These are phyloP conservation scores for Avena insularis DNA, from an alignment of 176 grass and related monocot genomes.

Conservation along the genomic window DNA sequence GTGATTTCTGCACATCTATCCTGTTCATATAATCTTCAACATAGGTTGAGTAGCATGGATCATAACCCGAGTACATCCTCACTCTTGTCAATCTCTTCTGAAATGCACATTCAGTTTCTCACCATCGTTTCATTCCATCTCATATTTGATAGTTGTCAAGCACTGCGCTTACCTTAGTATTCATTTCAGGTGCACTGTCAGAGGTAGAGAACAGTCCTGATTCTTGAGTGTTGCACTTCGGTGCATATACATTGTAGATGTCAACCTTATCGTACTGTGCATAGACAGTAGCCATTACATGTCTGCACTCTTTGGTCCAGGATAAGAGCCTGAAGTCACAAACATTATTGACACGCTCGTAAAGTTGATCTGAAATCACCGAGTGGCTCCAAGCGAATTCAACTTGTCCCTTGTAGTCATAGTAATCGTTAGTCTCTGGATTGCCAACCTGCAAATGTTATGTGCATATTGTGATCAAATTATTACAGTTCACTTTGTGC, in stretches of 20 bases:
- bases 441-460: slow-evolving; percentile 71
- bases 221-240: slow-evolving; percentile 72
- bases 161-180: slow-evolving; percentile 30
- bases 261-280: slow-evolving; percentile 63
- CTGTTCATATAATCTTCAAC: slow-evolving; percentile 79
- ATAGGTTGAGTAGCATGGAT: slow-evolving; percentile 74
- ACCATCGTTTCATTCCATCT: background rate
- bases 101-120: slow-evolving; percentile 30
- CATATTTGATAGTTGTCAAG: slow-evolving; percentile 10
- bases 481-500: background rate
- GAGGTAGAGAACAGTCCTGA: slow-evolving; percentile 32
- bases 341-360: slow-evolving; percentile 53
- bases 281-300: slow-evolving; percentile 59
- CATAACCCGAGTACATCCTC: slow-evolving; percentile 71
- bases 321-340: slow-evolving; percentile 71
- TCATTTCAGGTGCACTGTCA: slow-evolving; percentile 12
- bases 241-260: slow-evolving; percentile 92
- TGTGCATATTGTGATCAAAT: background rate
- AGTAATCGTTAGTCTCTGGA: slow-evolving; percentile 69
- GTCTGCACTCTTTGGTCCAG: slow-evolving; percentile 48
- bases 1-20: slow-evolving; percentile 67
- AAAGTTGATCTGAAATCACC: slow-evolving; percentile 82
- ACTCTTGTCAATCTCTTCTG: slow-evolving; percentile 44
- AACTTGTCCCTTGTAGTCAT: slow-evolving; percentile 65
- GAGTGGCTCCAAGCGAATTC: slow-evolving; percentile 91